A percentile compares a stretch with the other conserved stretches of the same genome.
Evolutionary conservation across 257 asterid species (phyloP).

Genomic region (Prunella vulgaris): DNA sequence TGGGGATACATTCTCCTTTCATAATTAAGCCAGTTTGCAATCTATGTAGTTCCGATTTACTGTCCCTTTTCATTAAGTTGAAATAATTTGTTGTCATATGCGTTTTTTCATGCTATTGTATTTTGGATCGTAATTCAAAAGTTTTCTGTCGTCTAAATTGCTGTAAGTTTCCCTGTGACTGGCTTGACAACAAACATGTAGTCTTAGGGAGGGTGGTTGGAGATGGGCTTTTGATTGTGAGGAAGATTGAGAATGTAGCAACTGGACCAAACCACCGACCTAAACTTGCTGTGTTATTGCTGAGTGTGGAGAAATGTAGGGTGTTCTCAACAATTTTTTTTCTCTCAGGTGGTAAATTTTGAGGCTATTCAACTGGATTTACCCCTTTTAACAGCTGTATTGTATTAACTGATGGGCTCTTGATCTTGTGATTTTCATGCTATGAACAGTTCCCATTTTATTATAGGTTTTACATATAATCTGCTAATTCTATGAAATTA

Average conservation of each 20-base stretch:
- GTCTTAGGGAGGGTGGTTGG: constrained; percentile 97
- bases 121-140: no score
- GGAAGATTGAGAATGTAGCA: constrained; percentile 96
- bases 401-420: neutral
- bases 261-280: constrained; percentile 85
- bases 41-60: no score
- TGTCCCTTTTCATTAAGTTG: no score
- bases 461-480: neutral
- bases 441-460: neutral
- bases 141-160: no score
- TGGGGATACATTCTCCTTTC: no score
- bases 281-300: constrained; percentile 79
- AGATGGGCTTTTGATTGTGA: constrained; percentile 75
- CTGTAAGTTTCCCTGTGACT: no score
- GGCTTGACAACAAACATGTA: constrained; percentile 97
- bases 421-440: neutral
- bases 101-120: no score
- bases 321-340: neutral
- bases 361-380: no score
- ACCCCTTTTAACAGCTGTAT: neutral
- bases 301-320: constrained; percentile 94
- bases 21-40: no score
- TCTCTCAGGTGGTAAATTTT: neutral
- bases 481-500: no score
- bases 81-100: no score